These are phyloP conservation scores for Petunia axillaris DNA, from an alignment of 257 asterid species.

Conservation along the genomic window DNA sequence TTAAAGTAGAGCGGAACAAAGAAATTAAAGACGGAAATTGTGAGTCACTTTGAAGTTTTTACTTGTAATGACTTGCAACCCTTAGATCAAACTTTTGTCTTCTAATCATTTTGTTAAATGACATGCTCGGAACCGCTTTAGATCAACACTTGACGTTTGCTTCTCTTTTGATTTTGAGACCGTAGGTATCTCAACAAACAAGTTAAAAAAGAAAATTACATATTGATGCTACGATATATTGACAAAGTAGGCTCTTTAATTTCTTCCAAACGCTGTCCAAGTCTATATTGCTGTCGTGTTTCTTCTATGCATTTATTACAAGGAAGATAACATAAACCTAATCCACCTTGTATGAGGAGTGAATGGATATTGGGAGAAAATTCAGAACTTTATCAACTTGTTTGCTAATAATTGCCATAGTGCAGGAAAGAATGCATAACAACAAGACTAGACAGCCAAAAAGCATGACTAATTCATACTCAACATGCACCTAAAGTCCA, in stretches of 20 bases:
- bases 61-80: too few relatives aligned
- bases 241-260: background rate
- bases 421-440: background rate
- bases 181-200: too few relatives aligned
- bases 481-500: background rate
- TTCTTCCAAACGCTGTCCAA: background rate
- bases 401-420: background rate
- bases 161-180: background rate
- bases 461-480: conserved; percentile 22
- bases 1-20: too few relatives aligned
- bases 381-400: background rate
- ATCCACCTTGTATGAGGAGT: background rate
- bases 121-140: too few relatives aligned
- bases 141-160: too few relatives aligned
- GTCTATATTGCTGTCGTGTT: background rate
- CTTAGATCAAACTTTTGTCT: too few relatives aligned
- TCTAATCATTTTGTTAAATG: too few relatives aligned
- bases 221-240: background rate
- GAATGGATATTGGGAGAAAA: background rate
- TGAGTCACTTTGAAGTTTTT: too few relatives aligned
- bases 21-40: too few relatives aligned
- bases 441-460: background rate
- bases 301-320: background rate
- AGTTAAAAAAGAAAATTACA: background rate
- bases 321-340: background rate